A percentile compares a stretch with the other conserved stretches of the same genome.
Evolutionary conservation across 2,329 filamentous ascomycete genomes (phyloP).

Genomic region (Stachybotrys chlorohalonatus): DNA sequence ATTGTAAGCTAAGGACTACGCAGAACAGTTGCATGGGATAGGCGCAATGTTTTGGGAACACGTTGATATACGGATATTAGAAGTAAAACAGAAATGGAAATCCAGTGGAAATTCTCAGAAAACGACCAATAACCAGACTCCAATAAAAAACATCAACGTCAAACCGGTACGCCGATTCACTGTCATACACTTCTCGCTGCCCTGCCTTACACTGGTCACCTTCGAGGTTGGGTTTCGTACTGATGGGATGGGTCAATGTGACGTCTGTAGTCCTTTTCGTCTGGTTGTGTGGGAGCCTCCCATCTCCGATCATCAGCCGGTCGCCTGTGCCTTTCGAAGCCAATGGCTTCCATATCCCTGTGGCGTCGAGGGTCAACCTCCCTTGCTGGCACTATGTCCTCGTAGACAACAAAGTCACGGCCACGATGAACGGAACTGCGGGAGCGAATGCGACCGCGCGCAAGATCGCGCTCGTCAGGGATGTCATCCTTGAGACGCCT

Average conservation of each 20-base stretch:
- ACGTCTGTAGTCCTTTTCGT: background rate
- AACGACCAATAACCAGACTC: too few relatives aligned
- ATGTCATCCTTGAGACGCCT: background rate
- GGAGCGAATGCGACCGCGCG: background rate
- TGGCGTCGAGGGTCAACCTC: background rate
- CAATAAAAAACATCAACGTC: too few relatives aligned
- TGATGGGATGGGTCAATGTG: background rate
- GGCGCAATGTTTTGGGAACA: background rate
- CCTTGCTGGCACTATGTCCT: background rate
- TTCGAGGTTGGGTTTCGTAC: background rate
- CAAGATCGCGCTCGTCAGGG: background rate
- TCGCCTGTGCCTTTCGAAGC: background rate
- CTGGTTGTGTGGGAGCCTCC: background rate
- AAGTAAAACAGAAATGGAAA: too few relatives aligned
- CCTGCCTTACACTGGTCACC: background rate
- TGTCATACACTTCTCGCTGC: too few relatives aligned
- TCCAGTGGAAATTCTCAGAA: too few relatives aligned
- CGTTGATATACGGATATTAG: too few relatives aligned
- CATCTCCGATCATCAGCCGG: background rate
- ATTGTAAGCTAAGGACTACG: background rate
- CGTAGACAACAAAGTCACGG: background rate
- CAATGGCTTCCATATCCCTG: background rate
- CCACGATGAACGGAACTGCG: background rate
- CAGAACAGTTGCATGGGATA: background rate
- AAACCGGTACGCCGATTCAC: too few relatives aligned